Base-by-base conservation (phyloP, 2,329 filamentous ascomycete genomes). In the Ceratocystis destructans region DNA sequence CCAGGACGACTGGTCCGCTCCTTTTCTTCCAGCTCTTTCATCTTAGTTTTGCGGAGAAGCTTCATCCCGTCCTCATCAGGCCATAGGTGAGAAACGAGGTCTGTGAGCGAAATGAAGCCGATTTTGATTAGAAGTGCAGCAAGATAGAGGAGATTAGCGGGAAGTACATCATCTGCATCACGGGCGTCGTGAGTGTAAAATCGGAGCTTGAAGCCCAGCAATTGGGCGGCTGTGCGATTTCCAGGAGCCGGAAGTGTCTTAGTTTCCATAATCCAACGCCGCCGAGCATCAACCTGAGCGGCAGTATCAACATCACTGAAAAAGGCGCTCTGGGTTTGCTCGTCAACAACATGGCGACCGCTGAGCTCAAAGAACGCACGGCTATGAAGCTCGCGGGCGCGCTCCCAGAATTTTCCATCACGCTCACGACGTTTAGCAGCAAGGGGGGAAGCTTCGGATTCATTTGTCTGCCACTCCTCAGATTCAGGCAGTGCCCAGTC, bases 181-280 rank as follows among this genome's bases (percentile, higher is more conserved):
- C 93, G 84, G 45, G 88, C 86, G 33, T 86, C 80, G 0, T 90
- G 95, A 50, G 90, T 88, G 73, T 99, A 99, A 75, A 96, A 99
- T 15, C 90, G 89, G 63, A 99, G 82, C 76, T 99, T 99, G 81
- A 99, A 99, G 3, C 94, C 94, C 15, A 99, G 85, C 2, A 99
- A 82, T 74, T 97, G 94, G 37, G 95, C 95, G 0, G 94, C 94
- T 68, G 95, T 90, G 55, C 87, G 85, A 73, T 96, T 99, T 37
- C 95, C 94, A 37, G 83, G 80, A 1, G 92, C 90, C 3, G 92
- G 92, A 2, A 94, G 77, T 0, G 89, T 95, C 66, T 86, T 87
- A 2, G 93, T 96, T 68, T 84, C 79, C 69, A 84, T 81, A 71
- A 96, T 89, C 90, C 92, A 96, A 70, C 87, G 80, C 5, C 80